Base-by-base conservation (phyloP, 2,329 filamentous ascomycete species). In the Fusarium virguliforme region DNA sequence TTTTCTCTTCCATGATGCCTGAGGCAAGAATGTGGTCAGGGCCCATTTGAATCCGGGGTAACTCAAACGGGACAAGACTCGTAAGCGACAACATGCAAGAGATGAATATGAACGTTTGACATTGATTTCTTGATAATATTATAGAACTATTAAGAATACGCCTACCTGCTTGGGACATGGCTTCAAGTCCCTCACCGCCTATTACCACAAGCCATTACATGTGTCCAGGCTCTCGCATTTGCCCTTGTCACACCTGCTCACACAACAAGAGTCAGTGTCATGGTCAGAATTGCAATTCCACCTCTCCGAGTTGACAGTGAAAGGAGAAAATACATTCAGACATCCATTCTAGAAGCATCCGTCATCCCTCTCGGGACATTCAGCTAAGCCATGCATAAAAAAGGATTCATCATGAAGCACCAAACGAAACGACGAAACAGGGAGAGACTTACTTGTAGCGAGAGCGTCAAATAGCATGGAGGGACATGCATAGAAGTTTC, bases 371-470 rank as follows among this genome's bases (percentile, higher is more conserved):
- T 62, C 40, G 65, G 69, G 68, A 70, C 60, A 65, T 76, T 79
- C 76, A 79, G 78, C 62, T 79, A 79, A 79, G 78, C 78, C 78
- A 79, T 79, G 77, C 77, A 76, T 75, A 71, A 37, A 71, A 73
- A 64, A 70, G 50, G 46, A 69, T 73, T 79, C 76, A 79, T 79
- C 78, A 79, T 71, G 15, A 64, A 63, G 62, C 37, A 18, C 18
- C 18, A 18, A 22, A 48, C 8, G 50, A 37, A 38, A 63, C 12
- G 35, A 6, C 10, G 5, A 34, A 48, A 18, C 5, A 34, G 26
- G 63, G 15, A 57, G 15, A 35, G n/a, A 61, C 64, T 68, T 71
- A 72, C 72, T 51, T 61, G 10, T 48, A 9, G 1, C 26, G 12
- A 32, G 15, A 18, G 15, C 6, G 28, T 30, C 6, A 50, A 50